Conservation (phyloP, 331 rosid genomes). For the Malus hybrid region DNA sequence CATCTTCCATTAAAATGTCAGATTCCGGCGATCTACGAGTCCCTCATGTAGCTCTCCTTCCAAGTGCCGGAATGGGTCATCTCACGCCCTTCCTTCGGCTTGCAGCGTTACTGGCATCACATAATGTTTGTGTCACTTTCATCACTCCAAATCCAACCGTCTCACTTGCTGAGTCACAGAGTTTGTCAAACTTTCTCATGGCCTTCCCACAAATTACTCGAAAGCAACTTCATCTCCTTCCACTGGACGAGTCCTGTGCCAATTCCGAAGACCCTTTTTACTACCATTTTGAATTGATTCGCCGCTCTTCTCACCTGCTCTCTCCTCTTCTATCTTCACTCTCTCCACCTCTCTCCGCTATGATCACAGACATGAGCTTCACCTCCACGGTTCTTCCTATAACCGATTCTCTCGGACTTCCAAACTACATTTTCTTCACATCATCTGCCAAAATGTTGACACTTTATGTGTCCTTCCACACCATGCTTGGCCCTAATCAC, state of each 20-base stretch:
- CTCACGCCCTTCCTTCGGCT: constrained; percentile 21
- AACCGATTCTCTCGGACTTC: constrained; percentile 14
- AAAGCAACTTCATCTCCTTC: constrained; percentile 21
- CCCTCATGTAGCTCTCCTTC: constrained; percentile 23
- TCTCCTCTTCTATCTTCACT: constrained; percentile 13
- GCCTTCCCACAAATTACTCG: constrained; percentile 16
- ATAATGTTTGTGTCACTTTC: constrained; percentile 15
- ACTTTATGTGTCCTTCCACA: constrained; percentile 12
- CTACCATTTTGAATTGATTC: constrained; percentile 15
- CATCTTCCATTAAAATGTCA: constrained; percentile 5
- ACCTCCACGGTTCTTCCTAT: constrained; percentile 13
- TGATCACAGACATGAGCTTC: constrained; percentile 27
- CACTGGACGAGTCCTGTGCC: constrained; percentile 3
- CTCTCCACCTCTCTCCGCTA: constrained; percentile 20
- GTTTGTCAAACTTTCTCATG: constrained; percentile 8
- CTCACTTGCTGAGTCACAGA: constrained; percentile 13
- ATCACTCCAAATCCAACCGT: constrained; percentile 19
- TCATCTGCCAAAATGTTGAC: constrained; percentile 23
- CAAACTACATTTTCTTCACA: constrained; percentile 22
- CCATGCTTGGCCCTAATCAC: not conserved
- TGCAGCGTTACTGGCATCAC: not conserved
- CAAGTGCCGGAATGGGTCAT: constrained; percentile 27
- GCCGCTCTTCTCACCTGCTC: constrained; percentile 17
- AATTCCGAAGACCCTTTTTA: constrained; percentile 22
- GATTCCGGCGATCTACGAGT: not conserved